phyloP scores from a whole-genome alignment of 352 stramenopile species.

The Saprolegnia parasitica region DNA sequence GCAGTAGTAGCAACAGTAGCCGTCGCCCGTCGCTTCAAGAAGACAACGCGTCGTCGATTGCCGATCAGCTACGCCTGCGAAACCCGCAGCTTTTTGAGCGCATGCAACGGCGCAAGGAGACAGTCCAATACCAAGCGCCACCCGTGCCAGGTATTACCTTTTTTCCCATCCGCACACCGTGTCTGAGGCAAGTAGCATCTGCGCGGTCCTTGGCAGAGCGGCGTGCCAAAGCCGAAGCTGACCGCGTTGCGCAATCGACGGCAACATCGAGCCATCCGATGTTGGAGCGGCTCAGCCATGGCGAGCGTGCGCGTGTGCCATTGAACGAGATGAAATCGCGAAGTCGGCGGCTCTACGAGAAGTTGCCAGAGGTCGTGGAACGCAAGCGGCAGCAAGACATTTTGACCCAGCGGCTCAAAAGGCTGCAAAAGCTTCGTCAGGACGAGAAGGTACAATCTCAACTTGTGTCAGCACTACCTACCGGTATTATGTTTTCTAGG shows the following conservation, averaged over 20 bases:
- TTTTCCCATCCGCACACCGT: too few relatives aligned
- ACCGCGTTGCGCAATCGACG: background rate
- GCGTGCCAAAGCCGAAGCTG: background rate
- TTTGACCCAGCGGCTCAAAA: conserved; percentile 52
- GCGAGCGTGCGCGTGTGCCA: conserved; percentile 53
- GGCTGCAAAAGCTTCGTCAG: conserved; percentile 57
- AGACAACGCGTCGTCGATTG: background rate
- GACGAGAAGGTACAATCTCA: conserved; percentile 49
- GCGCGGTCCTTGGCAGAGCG: background rate
- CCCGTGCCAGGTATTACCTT: background rate
- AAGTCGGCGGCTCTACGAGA: conserved; percentile 54
- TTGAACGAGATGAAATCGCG: conserved; percentile 61
- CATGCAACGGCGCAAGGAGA: conserved; percentile 17
- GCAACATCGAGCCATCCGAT: background rate
- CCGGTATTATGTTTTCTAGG: background rate
- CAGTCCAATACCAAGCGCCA: background rate
- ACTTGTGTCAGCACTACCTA: background rate
- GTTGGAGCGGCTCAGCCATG: conserved; percentile 23
- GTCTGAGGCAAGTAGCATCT: too few relatives aligned
- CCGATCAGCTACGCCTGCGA: conserved; percentile 16
- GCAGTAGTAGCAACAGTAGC: background rate
- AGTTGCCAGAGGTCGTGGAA: conserved; percentile 70
- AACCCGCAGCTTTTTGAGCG: conserved; percentile 24
- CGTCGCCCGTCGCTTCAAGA: background rate
- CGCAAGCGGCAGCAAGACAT: conserved; percentile 68